These are phyloP conservation scores for Colletotrichum truncatum DNA, from an alignment of 2,329 filamentous ascomycete species.

Conservation along the genomic window DNA sequence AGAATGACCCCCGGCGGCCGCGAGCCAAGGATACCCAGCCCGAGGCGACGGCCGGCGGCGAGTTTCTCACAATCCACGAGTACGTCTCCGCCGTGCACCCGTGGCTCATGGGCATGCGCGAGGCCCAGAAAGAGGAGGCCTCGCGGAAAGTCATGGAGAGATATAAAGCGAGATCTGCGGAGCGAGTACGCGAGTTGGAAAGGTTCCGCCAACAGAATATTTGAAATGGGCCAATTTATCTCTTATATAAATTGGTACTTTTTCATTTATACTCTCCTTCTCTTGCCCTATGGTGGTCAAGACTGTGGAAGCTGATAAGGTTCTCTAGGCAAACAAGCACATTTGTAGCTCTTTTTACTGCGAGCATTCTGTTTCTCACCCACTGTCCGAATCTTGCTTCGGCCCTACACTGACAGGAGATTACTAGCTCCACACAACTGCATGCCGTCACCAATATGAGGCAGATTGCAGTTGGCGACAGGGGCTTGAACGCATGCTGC, in stretches of 20 bases:
- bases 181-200: slow-evolving; percentile 2
- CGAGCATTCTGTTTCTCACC: too few relatives aligned
- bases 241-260: not conserved
- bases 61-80: slow-evolving; percentile 34
- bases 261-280: not conserved
- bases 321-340: too few relatives aligned
- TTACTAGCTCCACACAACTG: too few relatives aligned
- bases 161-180: not conserved
- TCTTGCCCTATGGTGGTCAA: too few relatives aligned
- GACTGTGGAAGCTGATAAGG: too few relatives aligned
- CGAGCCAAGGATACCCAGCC: slow-evolving; percentile 13
- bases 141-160: not conserved
- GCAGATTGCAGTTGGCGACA: too few relatives aligned
- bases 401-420: too few relatives aligned
- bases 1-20: not conserved
- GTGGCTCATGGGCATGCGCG: slow-evolving; percentile 30
- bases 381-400: too few relatives aligned
- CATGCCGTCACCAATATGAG: too few relatives aligned
- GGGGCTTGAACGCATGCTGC: too few relatives aligned
- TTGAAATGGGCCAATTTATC: not conserved
- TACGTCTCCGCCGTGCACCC: slow-evolving; percentile 34
- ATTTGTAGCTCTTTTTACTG: too few relatives aligned
- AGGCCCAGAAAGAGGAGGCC: not conserved
- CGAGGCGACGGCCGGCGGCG: slow-evolving; percentile 21
- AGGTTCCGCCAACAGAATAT: not conserved